Evolutionary conservation across 163 green algal genomes (phyloP), one percentile per base, ranked within the genome.

Genomic region (Picocystis sp.): DNA sequence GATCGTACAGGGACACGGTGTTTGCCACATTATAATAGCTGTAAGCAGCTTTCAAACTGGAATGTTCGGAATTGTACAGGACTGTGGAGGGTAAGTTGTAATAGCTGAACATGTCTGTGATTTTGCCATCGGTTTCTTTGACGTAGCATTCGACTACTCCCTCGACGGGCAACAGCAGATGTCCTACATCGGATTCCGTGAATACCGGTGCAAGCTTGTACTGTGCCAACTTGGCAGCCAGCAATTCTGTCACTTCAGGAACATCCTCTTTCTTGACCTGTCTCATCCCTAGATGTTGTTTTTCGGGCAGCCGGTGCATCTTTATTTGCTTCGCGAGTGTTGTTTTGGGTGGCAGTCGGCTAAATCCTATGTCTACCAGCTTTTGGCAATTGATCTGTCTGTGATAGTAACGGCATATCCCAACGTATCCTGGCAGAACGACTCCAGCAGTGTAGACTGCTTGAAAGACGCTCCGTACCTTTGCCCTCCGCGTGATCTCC

Each of bases 401-500:
- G 72, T 98, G 90, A 80, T 81, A 97, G 79, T 98, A 98, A 57
- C 87, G 74, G 53, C 70, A 80, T 14, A 75, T 82, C n/a, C 80
- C 72, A 10, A 92, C 65, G 5, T 84, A 84, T 63, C 82, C 87
- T 22, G 86, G 86, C 53, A 96, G 72, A 43, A 97, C 73, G n/a
- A 93, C 82, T 15, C 90, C 90, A 6, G 90, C 90, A 2, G 90
- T 98, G 76, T 97, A 98, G n/a, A 77, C 78, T 2, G 90, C 90
- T 69, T 95, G 84, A 79, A 81, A 93, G 60, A 94, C 89, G 63
- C 78, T 62, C 14, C 57, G 52, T 62, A 89, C 63, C 74, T 98
- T 93, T 13, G 96, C 84, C 0, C 89, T 67, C 50, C 89, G 65
- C 5, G 89, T 98, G 61, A 93, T 88, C 58, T 83, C 84, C 72